A percentile compares a stretch with the other conserved stretches of the same genome.
Conservation (phyloP, 2,329 filamentous ascomycete species). For the Ceratocystis smalleyi region DNA sequence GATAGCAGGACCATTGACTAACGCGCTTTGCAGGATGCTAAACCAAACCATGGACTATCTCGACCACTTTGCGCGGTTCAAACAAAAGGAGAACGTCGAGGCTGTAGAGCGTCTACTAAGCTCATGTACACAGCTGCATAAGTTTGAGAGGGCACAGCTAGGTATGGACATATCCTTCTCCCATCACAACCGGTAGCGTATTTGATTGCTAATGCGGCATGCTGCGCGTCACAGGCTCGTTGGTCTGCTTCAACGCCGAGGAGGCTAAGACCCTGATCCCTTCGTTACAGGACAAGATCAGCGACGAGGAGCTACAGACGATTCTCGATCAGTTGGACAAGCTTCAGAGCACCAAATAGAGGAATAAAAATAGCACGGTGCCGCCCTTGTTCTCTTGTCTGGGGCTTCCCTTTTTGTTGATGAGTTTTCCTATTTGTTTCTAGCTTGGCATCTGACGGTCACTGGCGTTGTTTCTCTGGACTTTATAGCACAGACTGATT, state of each 20-base stretch:
- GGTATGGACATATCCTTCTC: slow-evolving; percentile 36
- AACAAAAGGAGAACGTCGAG: slow-evolving; percentile 85
- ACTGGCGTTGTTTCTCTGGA: background rate
- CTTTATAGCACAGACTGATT: background rate
- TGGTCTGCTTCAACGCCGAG: slow-evolving; percentile 84
- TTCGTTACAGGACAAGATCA: slow-evolving; percentile 74
- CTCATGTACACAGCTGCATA: slow-evolving; percentile 62
- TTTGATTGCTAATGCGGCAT: slow-evolving; percentile 2
- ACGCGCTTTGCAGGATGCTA: slow-evolving; percentile 42
- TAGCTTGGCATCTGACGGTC: background rate
- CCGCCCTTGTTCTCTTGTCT: background rate
- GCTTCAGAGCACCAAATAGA: slow-evolving; percentile 33
- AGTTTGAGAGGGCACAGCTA: slow-evolving; percentile 86
- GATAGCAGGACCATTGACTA: background rate
- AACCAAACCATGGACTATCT: slow-evolving; percentile 84
- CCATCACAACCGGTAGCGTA: no score
- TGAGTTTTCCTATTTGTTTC: background rate
- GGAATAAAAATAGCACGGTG: background rate
- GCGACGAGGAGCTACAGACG: slow-evolving; percentile 73
- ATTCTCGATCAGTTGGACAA: slow-evolving; percentile 84
- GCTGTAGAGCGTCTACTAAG: slow-evolving; percentile 80
- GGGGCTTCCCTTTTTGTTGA: background rate
- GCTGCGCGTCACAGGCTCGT: slow-evolving; percentile 45
- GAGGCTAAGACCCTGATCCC: slow-evolving; percentile 95
- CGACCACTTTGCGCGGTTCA: slow-evolving; percentile 88